phyloP scores from a whole-genome alignment of 2,329 filamentous ascomycete species.

The Diaporthe velutina region DNA sequence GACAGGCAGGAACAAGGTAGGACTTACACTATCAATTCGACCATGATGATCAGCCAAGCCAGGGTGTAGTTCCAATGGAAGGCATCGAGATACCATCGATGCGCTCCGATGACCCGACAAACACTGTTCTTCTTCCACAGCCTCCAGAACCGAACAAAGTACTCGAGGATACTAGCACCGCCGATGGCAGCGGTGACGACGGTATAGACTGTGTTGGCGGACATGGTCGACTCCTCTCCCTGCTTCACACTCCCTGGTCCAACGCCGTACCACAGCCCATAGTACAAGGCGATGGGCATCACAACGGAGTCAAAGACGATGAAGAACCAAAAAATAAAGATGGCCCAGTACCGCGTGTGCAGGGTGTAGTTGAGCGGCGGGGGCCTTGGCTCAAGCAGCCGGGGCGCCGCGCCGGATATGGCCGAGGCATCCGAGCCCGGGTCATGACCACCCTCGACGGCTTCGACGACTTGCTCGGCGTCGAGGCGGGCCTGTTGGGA shows the following conservation, averaged over 20 bases:
- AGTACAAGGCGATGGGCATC: slow-evolving; percentile 66
- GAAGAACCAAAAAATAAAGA: slow-evolving; percentile 61
- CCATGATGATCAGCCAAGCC: slow-evolving; percentile 68
- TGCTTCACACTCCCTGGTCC: slow-evolving; percentile 48
- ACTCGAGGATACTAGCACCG: slow-evolving; percentile 66
- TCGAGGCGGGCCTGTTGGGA: slow-evolving; percentile 27
- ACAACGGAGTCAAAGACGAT: slow-evolving; percentile 61
- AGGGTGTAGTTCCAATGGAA: slow-evolving; percentile 70
- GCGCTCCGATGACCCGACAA: slow-evolving; percentile 58
- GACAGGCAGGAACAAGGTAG: too few relatives aligned
- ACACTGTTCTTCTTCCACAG: slow-evolving; percentile 64
- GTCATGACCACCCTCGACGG: neutral
- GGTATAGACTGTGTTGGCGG: slow-evolving; percentile 57
- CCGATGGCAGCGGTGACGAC: slow-evolving; percentile 67
- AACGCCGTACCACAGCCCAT: slow-evolving; percentile 59
- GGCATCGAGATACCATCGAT: slow-evolving; percentile 60
- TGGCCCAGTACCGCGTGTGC: slow-evolving; percentile 54
- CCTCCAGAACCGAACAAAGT: slow-evolving; percentile 64
- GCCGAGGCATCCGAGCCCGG: slow-evolving; percentile 5
- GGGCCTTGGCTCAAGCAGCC: slow-evolving; percentile 38
- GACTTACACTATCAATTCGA: slow-evolving; percentile 63
- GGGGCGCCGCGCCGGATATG: slow-evolving; percentile 24
- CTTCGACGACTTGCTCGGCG: slow-evolving; percentile 11
- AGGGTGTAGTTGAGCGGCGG: slow-evolving; percentile 52
- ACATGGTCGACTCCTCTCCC: slow-evolving; percentile 49